These are phyloP conservation scores for Floccularia luteovirens DNA, from an alignment of 768 basidiomycete genomes.

Conservation along the genomic window DNA sequence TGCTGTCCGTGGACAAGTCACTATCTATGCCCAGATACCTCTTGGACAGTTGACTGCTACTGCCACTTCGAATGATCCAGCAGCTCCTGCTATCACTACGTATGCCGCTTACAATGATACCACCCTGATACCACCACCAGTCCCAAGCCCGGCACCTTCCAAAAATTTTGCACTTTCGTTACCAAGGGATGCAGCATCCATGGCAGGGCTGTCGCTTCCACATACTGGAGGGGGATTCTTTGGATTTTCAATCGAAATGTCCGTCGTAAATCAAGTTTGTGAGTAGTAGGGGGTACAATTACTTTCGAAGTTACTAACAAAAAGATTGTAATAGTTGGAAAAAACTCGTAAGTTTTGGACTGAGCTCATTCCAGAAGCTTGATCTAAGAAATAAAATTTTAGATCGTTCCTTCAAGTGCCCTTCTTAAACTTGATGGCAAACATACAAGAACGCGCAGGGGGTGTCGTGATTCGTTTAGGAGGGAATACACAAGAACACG, in stretches of 20 bases:
- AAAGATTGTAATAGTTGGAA: constrained; percentile 33
- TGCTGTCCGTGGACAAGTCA: constrained; percentile 11
- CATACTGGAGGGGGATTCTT: constrained; percentile 47
- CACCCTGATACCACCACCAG: constrained; percentile 37
- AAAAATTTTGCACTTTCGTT: constrained; percentile 38
- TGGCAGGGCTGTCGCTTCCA: constrained; percentile 27
- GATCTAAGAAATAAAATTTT: too few species aligned
- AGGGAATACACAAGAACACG: constrained; percentile 62
- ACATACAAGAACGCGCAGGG: constrained; percentile 49
- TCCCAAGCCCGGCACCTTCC: constrained; percentile 35
- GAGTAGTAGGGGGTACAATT: constrained; percentile 14
- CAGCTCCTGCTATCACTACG: constrained; percentile 25
- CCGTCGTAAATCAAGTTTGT: constrained; percentile 61
- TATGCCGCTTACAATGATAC: constrained; percentile 47
- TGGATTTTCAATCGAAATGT: constrained; percentile 74
- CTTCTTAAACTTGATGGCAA: constrained; percentile 62
- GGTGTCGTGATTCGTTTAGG: constrained; percentile 51
- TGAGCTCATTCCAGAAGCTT: not conserved
- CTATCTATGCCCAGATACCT: constrained; percentile 22
- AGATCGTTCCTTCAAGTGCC: constrained; percentile 29
- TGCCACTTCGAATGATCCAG: constrained; percentile 15
- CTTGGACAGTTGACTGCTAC: constrained; percentile 12
- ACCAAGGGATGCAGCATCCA: constrained; percentile 20
- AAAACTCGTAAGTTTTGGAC: constrained; percentile 36
- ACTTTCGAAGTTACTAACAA: constrained; percentile 1